Base-by-base conservation (phyloP, 495 filamentous ascomycete species). In the Hypoxylon lienhwacheense region DNA sequence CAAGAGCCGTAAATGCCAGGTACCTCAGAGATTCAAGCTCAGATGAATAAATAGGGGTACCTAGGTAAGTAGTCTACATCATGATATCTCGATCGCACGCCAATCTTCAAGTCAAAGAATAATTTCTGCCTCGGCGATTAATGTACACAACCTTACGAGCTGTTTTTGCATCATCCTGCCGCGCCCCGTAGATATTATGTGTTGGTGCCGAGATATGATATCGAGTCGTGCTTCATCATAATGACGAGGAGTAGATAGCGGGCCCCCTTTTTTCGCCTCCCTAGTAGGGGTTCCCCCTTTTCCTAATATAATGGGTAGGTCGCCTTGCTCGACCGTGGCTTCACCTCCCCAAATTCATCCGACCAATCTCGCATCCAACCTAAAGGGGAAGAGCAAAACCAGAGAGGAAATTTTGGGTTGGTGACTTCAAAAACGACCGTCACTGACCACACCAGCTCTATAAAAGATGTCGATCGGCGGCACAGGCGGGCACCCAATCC, bases 391-490 rank as follows among this genome's bases (percentile, higher is more conserved):
- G n/a, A n/a, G n/a, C n/a, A n/a, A n/a, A n/a, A n/a, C n/a, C n/a
- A n/a, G n/a, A n/a, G n/a, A n/a, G n/a, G n/a, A n/a, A n/a, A n/a
- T n/a, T n/a, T n/a, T n/a, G n/a, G n/a, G n/a, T n/a, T n/a, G n/a
- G n/a, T n/a, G n/a, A n/a, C n/a, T n/a, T n/a, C n/a, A n/a, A n/a
- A n/a, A n/a, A n/a, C n/a, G n/a, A n/a, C n/a, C n/a, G n/a, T n/a
- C n/a, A n/a, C n/a, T n/a, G n/a, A n/a, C n/a, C n/a, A n/a, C n/a
- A n/a, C n/a, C n/a, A n/a, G n/a, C n/a, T n/a, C n/a, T n/a, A n/a
- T n/a, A n/a, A n/a, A n/a, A n/a, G n/a, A 62, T 62, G 58, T 62
- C 58, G 8, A 57, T 47, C 6, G 58, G 58, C 1, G 58, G 53
- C n/a, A 56, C 58, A 34, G 58, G 58, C 22, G 58, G 52, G 22